These are phyloP conservation scores for Alternaria incomplexa DNA, from an alignment of 2,329 filamentous ascomycete genomes.

Conservation along the genomic window DNA sequence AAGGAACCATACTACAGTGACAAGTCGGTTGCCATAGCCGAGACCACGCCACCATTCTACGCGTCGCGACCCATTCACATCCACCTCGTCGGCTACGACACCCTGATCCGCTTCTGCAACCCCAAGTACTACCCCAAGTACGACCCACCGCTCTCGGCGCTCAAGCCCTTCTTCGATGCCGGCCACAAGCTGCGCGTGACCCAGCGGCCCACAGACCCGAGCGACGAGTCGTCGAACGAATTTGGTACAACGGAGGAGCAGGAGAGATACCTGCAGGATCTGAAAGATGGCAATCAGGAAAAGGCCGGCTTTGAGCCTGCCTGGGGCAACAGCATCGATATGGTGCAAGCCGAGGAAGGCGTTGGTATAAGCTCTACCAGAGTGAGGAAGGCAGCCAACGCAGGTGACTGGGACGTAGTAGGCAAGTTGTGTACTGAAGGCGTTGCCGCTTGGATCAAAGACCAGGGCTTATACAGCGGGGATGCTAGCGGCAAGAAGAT, in stretches of 20 bases:
- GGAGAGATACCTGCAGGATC: slow-evolving; percentile 57
- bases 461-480: slow-evolving; percentile 62
- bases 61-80: slow-evolving; percentile 58
- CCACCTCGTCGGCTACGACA: slow-evolving; percentile 78
- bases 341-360: slow-evolving; percentile 61
- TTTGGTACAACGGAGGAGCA: slow-evolving; percentile 67
- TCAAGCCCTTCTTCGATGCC: slow-evolving; percentile 67
- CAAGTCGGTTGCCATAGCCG: slow-evolving; percentile 68
- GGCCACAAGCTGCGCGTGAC: slow-evolving; percentile 68
- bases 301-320: slow-evolving; percentile 60
- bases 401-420: slow-evolving; percentile 57
- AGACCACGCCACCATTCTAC: slow-evolving; percentile 43
- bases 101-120: slow-evolving; percentile 73
- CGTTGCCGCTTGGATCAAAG: slow-evolving; percentile 65
- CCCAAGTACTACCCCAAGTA: slow-evolving; percentile 70
- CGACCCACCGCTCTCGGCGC: slow-evolving; percentile 57
- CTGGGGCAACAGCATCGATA: slow-evolving; percentile 67
- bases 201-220: slow-evolving; percentile 58
- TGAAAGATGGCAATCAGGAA: slow-evolving; percentile 58
- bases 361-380: slow-evolving; percentile 64
- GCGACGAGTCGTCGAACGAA: slow-evolving; percentile 53
- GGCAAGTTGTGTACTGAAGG: slow-evolving; percentile 61
- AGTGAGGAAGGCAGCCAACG: slow-evolving; percentile 64
- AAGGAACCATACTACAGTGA: slow-evolving; percentile 76
- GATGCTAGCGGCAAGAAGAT: slow-evolving; percentile 45